Evolutionary conservation across 169 alveolate genomes (phyloP).

Genomic region (Plasmodium malariae): DNA sequence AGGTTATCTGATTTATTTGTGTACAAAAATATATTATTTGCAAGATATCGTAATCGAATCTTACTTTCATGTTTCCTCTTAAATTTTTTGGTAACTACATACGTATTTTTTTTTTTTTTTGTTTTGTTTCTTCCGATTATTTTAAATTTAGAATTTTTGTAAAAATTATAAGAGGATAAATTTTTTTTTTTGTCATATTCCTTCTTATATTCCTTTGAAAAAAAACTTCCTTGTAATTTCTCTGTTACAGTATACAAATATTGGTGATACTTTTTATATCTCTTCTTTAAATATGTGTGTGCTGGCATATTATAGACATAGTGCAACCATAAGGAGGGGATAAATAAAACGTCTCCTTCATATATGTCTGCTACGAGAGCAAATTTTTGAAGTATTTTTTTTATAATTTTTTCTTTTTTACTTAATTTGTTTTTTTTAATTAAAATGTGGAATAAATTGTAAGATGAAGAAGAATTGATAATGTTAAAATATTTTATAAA

Average conservation of each 20-base stretch:
- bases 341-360: conserved; percentile 70
- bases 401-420: conserved; percentile 40
- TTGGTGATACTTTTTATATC: conserved; percentile 16
- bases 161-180: not conserved
- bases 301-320: conserved; percentile 72
- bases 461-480: conserved; percentile 52
- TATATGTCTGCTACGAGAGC: conserved; percentile 64
- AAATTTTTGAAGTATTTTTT: conserved; percentile 34
- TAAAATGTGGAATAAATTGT: conserved; percentile 58
- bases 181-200: not conserved
- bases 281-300: conserved; percentile 43
- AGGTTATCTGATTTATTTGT: too few relatives aligned
- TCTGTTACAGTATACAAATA: not conserved
- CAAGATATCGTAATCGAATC: too few relatives aligned
- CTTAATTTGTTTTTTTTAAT: conserved; percentile 26
- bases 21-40: too few relatives aligned
- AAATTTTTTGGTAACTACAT: too few relatives aligned
- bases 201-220: not conserved
- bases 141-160: conserved; percentile 8
- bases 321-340: conserved; percentile 76
- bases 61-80: too few relatives aligned
- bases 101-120: conserved; percentile 11
- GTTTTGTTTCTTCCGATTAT: not conserved
- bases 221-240: not conserved
- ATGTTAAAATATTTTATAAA: conserved; percentile 66